These are phyloP conservation scores for Fraxinus cuspidata DNA, from an alignment of 257 asterid genomes.

Conservation along the genomic window DNA sequence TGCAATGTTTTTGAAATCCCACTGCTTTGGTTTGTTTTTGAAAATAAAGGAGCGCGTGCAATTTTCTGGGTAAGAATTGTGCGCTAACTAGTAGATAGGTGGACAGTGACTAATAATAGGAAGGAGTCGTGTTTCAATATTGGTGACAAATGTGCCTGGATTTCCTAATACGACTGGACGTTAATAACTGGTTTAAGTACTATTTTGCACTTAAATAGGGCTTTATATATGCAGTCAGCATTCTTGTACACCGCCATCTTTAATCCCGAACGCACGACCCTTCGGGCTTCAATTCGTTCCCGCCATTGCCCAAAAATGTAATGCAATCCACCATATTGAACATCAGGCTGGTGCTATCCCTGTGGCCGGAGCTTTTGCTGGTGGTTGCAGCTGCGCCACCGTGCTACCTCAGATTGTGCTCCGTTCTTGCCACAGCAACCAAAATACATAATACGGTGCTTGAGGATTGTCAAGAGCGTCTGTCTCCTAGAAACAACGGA, in stretches of 20 bases:
- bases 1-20: no score
- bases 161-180: no score
- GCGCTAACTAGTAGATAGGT: no score
- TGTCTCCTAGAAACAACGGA: no score
- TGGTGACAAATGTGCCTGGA: no score
- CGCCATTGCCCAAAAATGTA: constrained; percentile 14
- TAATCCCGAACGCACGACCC: constrained; percentile 19
- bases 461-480: no score
- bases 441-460: neutral
- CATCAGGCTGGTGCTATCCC: constrained; percentile 20
- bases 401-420: neutral
- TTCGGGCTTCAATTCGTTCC: constrained; percentile 23
- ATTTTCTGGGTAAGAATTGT: no score
- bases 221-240: constrained; percentile 28
- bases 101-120: no score
- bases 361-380: neutral
- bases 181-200: no score
- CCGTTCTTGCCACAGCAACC: neutral
- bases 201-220: neutral
- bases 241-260: constrained; percentile 5
- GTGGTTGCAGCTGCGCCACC: neutral
- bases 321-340: constrained; percentile 26
- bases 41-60: no score
- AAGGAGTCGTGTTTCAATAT: no score
- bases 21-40: no score